Percentiles rank a stretch among this genome's conserved stretches.
phyloP scores from a whole-genome alignment of 2,329 filamentous ascomycete genomes.

The Aspergillus aculeatinus region DNA sequence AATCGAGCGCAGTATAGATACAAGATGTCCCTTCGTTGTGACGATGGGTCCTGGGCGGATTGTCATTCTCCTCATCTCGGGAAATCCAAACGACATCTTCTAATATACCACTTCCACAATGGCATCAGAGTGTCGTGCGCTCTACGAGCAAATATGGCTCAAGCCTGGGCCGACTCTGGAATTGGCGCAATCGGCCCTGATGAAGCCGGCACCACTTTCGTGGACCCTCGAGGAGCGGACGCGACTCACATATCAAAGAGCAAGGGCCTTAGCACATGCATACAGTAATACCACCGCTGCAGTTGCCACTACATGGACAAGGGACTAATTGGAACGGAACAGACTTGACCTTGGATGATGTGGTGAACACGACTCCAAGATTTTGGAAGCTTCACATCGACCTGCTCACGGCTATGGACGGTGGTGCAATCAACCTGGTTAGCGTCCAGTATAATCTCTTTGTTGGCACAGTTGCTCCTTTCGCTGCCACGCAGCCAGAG shows the following conservation, averaged over 20 bases:
- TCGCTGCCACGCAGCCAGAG: background rate
- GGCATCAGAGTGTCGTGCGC: background rate
- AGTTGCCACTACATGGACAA: background rate
- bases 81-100: no score
- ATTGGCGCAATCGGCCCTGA: conserved; percentile 4
- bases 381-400: conserved; percentile 16
- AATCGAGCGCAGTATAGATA: no score
- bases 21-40: no score
- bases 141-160: conserved; percentile 4
- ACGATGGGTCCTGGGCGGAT: no score
- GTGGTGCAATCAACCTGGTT: conserved; percentile 8
- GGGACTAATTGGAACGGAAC: conserved; percentile 9
- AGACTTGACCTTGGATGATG: conserved; percentile 1
- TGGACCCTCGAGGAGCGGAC: conserved; percentile 2
- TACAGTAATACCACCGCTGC: background rate
- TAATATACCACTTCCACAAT: background rate
- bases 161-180: background rate
- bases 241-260: conserved; percentile 3
- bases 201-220: background rate
- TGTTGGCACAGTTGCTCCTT: conserved; percentile 12
- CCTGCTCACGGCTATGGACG: conserved; percentile 3
- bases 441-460: conserved; percentile 14
- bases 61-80: no score
- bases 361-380: conserved; percentile 16
- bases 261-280: conserved; percentile 1